Base-by-base conservation (phyloP, 1,284 basidiomycete genomes). In the Ceratobasidium papillatum region DNA sequence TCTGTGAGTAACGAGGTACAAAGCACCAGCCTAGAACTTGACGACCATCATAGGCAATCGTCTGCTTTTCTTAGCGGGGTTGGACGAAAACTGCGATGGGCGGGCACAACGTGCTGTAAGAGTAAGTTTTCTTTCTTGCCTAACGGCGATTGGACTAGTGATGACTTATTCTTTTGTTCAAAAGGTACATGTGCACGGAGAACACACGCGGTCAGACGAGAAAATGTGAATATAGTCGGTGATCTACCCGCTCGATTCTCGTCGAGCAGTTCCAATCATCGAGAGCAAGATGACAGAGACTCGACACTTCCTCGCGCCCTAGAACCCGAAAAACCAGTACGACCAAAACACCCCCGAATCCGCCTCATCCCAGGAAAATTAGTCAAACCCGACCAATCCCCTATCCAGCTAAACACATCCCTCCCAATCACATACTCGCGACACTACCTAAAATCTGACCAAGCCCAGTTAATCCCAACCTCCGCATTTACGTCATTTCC, bases 1-100 rank as follows among this genome's bases (percentile, higher is more conserved):
- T 71, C 68, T 71, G 68, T 71, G 30, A 71, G 68, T 71, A 71
- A 51, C 38, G 41, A 58, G 14, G 43, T 12, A 14, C 32, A 45
- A 63, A 59, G 56, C 36, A n/a, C 17, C 0, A 59, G 17, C 5
- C 30, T n/a, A 59, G 32, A 36, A 36, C 56, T 22, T 59, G 56
- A 59, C 56, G 56, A 56, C 52, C 27, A 58, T 32, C 30, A 58
- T n/a, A 59, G 56, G 56, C 56, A 32, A 56, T 56, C 8, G 32
- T 22, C 17, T 19, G 56, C 56, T 59, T 41, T 30, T 52, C 49
- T n/a, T 52, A 52, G 49, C 27, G 54, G 27, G 54, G 54, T 56
- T 34, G 30, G 14, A n/a, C 8, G 22, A 51, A 51, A 30, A 30
- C 11, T 54, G 12, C 56, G 36, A 38, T 30, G 56, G 56, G 36